Conservation (phyloP, 2,329 filamentous ascomycete genomes). For the Magnaporthiopsis incrustans region DNA sequence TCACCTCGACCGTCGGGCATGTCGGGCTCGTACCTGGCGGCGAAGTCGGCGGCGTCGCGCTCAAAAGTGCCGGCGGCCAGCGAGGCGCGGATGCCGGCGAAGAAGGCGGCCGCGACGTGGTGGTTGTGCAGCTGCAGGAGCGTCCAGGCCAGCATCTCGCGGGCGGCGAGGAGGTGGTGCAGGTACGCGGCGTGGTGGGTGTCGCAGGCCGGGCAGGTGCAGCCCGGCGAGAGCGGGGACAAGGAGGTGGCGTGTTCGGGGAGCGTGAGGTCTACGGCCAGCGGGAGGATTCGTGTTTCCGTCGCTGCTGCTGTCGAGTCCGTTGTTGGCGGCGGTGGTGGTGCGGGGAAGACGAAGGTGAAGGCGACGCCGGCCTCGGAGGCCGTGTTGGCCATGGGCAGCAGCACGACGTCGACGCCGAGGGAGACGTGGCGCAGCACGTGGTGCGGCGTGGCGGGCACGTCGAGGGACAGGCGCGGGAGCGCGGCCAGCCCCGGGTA, state of each 20-base stretch:
- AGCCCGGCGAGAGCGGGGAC: slow-evolving; percentile 52
- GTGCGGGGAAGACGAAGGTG: slow-evolving; percentile 63
- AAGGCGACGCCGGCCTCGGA: slow-evolving; percentile 85
- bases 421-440: slow-evolving; percentile 67
- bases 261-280: slow-evolving; percentile 77
- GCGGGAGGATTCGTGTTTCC: slow-evolving; percentile 26
- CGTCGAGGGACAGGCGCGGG: slow-evolving; percentile 67
- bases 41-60: slow-evolving; percentile 34
- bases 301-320: background rate
- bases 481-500: slow-evolving; percentile 48
- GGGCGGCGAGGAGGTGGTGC: slow-evolving; percentile 78
- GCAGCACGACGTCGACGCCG: slow-evolving; percentile 71
- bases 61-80: slow-evolving; percentile 59
- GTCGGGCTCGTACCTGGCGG: slow-evolving; percentile 53
- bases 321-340: slow-evolving; percentile 6
- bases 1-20: slow-evolving; percentile 68
- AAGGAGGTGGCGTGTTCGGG: slow-evolving; percentile 52
- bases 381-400: slow-evolving; percentile 64
- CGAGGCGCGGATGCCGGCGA: slow-evolving; percentile 57
- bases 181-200: slow-evolving; percentile 79
- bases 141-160: slow-evolving; percentile 95
- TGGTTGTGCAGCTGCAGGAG: slow-evolving; percentile 91
- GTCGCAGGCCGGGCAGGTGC: slow-evolving; percentile 75
- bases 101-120: slow-evolving; percentile 63
- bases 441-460: slow-evolving; percentile 63